Conservation (phyloP, 2,329 filamentous ascomycete species). For the Amauroascus niger region DNA sequence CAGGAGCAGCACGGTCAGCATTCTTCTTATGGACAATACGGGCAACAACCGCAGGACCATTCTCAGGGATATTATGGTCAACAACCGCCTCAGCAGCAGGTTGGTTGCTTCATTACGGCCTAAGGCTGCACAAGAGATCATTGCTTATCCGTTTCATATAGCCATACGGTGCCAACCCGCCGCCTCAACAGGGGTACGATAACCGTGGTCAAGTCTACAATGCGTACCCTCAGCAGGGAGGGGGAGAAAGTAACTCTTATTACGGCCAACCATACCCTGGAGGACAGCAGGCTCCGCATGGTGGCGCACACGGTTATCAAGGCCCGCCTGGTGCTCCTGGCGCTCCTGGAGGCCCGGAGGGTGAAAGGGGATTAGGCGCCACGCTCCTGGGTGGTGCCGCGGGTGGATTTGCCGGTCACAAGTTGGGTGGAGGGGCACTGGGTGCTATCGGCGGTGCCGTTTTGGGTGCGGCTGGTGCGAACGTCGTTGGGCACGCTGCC, state of each 20-base stretch:
- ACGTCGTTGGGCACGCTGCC: constrained; percentile 19
- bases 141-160: not conserved
- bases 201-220: constrained; percentile 20
- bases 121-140: not conserved
- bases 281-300: constrained; percentile 3
- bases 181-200: constrained; percentile 19
- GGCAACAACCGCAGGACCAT: constrained; percentile 16
- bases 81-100: constrained; percentile 17
- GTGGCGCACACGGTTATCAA: constrained; percentile 2
- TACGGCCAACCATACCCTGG: constrained; percentile 21
- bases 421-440: constrained; percentile 28
- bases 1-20: constrained; percentile 12
- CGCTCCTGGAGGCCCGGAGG: constrained; percentile 20
- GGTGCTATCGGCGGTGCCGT: constrained; percentile 28
- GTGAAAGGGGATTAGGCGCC: constrained; percentile 30
- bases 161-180: constrained; percentile 3
- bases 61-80: constrained; percentile 12
- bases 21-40: constrained; percentile 13
- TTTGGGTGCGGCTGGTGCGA: constrained; percentile 28
- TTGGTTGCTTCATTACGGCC: constrained; percentile 16
- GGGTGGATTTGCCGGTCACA: constrained; percentile 30
- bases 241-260: constrained; percentile 26
- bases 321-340: constrained; percentile 8
- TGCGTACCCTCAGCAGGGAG: constrained; percentile 20
- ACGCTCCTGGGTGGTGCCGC: constrained; percentile 31